Base-by-base conservation (phyloP, 352 stramenopile genomes). In the Pythium angustatum region DNA sequence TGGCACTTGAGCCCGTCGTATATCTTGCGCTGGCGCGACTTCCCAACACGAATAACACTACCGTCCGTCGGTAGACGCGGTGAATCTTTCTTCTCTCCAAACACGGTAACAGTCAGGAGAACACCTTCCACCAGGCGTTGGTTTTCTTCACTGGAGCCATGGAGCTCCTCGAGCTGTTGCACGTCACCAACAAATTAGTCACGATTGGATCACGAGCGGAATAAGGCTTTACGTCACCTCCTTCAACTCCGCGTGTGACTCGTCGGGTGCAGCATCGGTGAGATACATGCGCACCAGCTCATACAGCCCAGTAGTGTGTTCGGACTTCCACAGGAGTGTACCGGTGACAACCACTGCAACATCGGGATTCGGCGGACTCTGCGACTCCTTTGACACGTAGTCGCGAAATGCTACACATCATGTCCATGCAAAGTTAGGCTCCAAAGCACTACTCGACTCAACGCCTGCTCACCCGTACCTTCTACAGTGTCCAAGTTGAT, bases 21-120 rank as follows among this genome's bases (percentile, higher is more conserved):
- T 0, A 66, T 30, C 3, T 54, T 14, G 14, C 60, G 60, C 41
- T 57, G 50, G 24, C 60, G 60, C 4, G 60, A 57, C 2, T 62
- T 9, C 11, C 7, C 3, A 3, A 53, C 36, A 26, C 45, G 45
- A 3, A 53, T 14, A 36, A 53, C 27, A 22, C 3, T 14, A 21
- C 45, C 45, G 19, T 5, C 24, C 19, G 4, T 3, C 22, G 45
- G 45, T 11, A 53, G 15, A 11, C 36, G 33, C 24, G 24, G 45
- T 36, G 45, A 53, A 21, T 53, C 45, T 8, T 36, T 5, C 24
- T 22, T 53, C 45, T 53, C 45, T 7, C 45, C 45, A 21, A 53
- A 53, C 3, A 53, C 5, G 5, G 45, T 36, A 22, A 53, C 45
- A 21, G 45, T 53, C 24, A 53, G 27, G 2, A 53, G 15, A 24